Percentiles rank a stretch among this genome's conserved stretches.
These are phyloP conservation scores for Epichloe sibirici DNA, from an alignment of 2,329 filamentous ascomycete genomes.

Conservation along the genomic window DNA sequence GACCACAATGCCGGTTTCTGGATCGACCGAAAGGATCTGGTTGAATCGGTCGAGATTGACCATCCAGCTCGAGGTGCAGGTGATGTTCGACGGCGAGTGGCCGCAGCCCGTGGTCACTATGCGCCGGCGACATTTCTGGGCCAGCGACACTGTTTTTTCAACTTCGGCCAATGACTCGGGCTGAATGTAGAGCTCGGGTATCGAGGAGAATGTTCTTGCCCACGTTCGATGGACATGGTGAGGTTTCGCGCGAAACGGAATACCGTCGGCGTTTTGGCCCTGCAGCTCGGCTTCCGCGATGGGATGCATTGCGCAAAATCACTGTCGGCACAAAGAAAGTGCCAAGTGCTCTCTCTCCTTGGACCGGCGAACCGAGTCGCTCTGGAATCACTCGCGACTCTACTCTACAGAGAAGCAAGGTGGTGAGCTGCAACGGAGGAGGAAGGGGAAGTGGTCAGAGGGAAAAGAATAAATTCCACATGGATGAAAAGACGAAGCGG, in stretches of 20 bases:
- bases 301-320: constrained; percentile 22
- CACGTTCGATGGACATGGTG: constrained; percentile 79
- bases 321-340: background rate
- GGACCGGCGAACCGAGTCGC: background rate
- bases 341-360: too few species aligned
- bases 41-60: constrained; percentile 82
- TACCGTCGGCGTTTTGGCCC: constrained; percentile 18
- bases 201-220: constrained; percentile 83
- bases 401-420: background rate
- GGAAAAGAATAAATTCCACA: too few species aligned
- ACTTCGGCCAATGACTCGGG: constrained; percentile 71
- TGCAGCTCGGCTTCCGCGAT: constrained; percentile 21
- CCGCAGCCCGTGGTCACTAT: constrained; percentile 80
- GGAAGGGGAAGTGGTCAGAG: background rate
- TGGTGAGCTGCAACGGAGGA: background rate
- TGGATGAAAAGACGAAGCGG: background rate
- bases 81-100: constrained; percentile 85
- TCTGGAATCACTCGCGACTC: background rate
- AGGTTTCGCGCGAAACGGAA: constrained; percentile 66
- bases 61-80: constrained; percentile 88
- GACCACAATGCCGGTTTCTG: constrained; percentile 51
- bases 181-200: constrained; percentile 82
- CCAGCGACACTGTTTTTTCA: constrained; percentile 70
- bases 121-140: constrained; percentile 67
- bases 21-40: constrained; percentile 58